Percentiles rank a stretch among this genome's conserved stretches.
Conservation (phyloP, 345 rosid genomes). For the Linum trigynum region DNA sequence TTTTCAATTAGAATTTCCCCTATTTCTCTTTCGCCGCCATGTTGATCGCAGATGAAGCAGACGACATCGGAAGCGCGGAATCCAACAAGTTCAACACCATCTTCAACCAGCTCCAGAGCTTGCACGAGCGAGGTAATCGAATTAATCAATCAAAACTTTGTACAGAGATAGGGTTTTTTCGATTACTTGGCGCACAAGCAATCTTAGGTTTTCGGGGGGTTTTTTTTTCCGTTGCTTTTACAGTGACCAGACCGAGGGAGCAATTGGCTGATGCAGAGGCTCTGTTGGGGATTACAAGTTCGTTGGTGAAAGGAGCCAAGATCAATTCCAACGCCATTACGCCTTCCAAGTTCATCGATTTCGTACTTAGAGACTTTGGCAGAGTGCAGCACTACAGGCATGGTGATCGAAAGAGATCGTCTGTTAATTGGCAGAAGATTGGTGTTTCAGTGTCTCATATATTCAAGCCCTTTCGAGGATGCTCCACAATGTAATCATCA, state of each 20-base stretch:
- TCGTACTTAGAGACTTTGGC: conserved; percentile 22
- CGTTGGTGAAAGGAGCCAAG: conserved; percentile 18
- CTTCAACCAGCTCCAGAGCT: conserved; percentile 24
- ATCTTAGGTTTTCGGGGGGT: background rate
- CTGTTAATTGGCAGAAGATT: conserved; percentile 26
- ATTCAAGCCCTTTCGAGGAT: conserved; percentile 21
- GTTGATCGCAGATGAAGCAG: conserved; percentile 25
- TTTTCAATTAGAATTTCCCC: background rate
- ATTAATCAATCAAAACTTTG: background rate
- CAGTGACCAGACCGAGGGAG: conserved; percentile 37
- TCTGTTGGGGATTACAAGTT: conserved; percentile 25
- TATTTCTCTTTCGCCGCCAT: background rate
- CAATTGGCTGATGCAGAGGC: conserved; percentile 43
- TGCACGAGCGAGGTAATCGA: conserved; percentile 33
- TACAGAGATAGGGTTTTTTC: background rate
- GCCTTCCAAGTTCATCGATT: conserved; percentile 23
- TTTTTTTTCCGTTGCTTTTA: conserved; percentile 3
- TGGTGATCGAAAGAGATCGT: conserved; percentile 6
- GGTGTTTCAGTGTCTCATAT: conserved; percentile 22
- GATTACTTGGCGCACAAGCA: background rate
- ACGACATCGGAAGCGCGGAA: conserved; percentile 23
- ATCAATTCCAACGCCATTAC: conserved; percentile 23
- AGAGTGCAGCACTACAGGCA: conserved; percentile 7
- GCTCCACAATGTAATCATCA: conserved; percentile 30
- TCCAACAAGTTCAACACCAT: conserved; percentile 24